Conservation (phyloP, 805 yeast genomes). For the Zygotorulaspora florentina region DNA sequence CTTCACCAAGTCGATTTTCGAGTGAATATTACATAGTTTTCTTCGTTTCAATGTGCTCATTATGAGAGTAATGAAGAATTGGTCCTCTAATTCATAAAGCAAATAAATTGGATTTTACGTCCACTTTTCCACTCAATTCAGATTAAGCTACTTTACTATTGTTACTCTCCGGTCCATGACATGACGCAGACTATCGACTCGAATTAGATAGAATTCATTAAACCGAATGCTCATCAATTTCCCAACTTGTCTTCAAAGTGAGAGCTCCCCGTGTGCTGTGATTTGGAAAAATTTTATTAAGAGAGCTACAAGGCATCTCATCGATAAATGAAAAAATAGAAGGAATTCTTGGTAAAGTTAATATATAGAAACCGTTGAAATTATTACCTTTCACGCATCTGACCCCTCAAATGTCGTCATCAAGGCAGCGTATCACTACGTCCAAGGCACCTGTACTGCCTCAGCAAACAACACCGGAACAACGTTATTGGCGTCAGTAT, state of each 20-base stretch:
- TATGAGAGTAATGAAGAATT: no score
- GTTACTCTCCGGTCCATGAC: no score
- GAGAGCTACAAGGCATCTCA: constrained; percentile 4
- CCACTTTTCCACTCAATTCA: no score
- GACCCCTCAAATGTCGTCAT: constrained; percentile 59
- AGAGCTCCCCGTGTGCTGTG: constrained; percentile 2
- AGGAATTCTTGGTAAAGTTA: neutral
- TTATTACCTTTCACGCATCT: neutral
- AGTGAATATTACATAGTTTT: no score
- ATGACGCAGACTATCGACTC: no score
- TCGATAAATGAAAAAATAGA: neutral
- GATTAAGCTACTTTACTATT: no score
- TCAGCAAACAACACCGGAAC: constrained; percentile 79
- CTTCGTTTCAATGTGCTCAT: no score
- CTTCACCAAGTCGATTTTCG: no score
- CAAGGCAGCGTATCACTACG: constrained; percentile 58
- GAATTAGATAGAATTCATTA: neutral
- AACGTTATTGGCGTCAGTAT: constrained; percentile 89
- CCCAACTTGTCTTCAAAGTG: neutral
- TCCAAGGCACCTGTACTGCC: constrained; percentile 74
- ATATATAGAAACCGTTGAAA: neutral
- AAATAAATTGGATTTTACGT: no score
- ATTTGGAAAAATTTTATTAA: constrained; percentile 6
- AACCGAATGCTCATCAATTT: neutral
- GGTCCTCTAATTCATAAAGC: no score